Evolutionary conservation across 768 basidiomycete genomes (phyloP), one percentile per base, ranked within the genome.

Genomic region (Suillus brevipes): DNA sequence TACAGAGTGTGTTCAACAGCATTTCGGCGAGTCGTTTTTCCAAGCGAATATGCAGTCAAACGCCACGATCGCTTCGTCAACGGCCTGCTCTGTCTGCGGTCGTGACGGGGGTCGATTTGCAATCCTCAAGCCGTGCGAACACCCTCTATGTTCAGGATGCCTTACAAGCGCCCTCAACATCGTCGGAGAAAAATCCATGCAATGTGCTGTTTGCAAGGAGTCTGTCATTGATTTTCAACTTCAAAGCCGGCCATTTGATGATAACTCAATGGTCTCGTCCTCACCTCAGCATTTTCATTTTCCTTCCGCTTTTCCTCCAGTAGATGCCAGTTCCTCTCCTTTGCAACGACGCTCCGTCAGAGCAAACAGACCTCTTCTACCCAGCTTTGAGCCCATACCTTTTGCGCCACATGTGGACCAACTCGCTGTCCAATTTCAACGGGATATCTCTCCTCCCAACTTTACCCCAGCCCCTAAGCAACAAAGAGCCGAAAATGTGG

Each of bases 111-210:
- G 75, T 63, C 80, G 70, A 25, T 80, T 92, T 43, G 92, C 89
- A 1, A 80, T 91, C 66, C 83, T 95, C 23, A 82, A 85, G 28
- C 92, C 93, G 0, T 95, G 93, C 75, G 73, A 78, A 7, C 93
- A 95, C 73, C 83, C 89, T 1, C 79, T 94, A 2, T 95, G 93
- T 73, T 90, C 91, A 3, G 83, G 84, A 12, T 95, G 93, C 72
- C 81, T 95, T 63, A 95, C 93, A 1, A 92, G 91, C 60, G 90
- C 91, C 9, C 81, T 95, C 60, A 95, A 95, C 69, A 94, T 94
- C 60, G 93, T 94, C 20, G 92, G 92, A 8, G 92, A 95, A 76
- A 94, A 94, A 73, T 89, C 91, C 64, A 91, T 94, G 85, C 85
- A 88, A 65, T 95, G 93, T 67, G 89, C 90, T 20, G 89, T 92